Percentiles rank a stretch among this genome's conserved stretches.
Conservation (phyloP, 208 protist species). For the Angomonas deanei region DNA sequence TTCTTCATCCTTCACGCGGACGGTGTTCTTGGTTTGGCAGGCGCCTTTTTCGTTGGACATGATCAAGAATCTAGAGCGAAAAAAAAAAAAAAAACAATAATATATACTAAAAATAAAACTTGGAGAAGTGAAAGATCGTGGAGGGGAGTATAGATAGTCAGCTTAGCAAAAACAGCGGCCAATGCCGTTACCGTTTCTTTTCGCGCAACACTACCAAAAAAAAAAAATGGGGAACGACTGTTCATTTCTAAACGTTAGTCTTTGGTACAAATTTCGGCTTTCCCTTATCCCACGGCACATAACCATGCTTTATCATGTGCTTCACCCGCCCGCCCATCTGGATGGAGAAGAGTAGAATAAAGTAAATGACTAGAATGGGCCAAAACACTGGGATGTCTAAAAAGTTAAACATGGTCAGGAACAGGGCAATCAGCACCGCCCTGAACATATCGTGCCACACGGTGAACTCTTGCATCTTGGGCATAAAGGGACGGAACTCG, state of each 20-base stretch:
- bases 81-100: slow-evolving; percentile 2
- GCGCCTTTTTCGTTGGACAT: slow-evolving; percentile 87
- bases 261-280: slow-evolving; percentile 87
- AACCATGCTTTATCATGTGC: slow-evolving; percentile 97
- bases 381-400: slow-evolving; percentile 97
- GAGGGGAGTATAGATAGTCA: neutral
- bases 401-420: slow-evolving; percentile 90
- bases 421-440: slow-evolving; percentile 80
- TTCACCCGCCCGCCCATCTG: slow-evolving; percentile 95
- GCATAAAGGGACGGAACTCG: slow-evolving; percentile 95
- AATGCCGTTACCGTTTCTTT: no score
- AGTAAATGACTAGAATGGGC: slow-evolving; percentile 98
- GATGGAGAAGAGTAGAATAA: slow-evolving; percentile 89
- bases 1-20: slow-evolving; percentile 71
- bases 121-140: neutral
- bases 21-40: slow-evolving; percentile 75
- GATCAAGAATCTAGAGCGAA: neutral
- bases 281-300: slow-evolving; percentile 85
- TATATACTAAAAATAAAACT: slow-evolving; percentile 13
- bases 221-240: neutral
- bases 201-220: no score
- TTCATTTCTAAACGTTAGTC: slow-evolving; percentile 17
- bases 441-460: slow-evolving; percentile 92
- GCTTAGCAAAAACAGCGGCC: neutral
- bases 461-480: slow-evolving; percentile 95